Conservation (phyloP, 2,329 filamentous ascomycete genomes). For the Colletotrichum viniferum region DNA sequence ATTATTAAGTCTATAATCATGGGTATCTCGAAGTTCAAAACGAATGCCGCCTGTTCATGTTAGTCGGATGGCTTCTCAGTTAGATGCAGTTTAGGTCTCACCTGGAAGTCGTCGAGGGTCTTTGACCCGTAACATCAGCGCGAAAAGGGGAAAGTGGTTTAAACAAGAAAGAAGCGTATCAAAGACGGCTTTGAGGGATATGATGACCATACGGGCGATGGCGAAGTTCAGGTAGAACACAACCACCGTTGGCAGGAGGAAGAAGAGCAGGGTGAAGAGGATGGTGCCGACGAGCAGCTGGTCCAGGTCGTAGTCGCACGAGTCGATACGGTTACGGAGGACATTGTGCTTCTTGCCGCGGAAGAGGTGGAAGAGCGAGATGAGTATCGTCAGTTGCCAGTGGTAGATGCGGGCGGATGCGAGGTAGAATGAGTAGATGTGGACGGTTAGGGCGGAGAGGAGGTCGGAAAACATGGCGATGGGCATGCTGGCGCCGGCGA, state of each 20-base stretch:
- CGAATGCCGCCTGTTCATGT: conserved; percentile 71
- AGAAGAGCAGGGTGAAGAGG: conserved; percentile 93
- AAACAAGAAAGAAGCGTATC: conserved; percentile 92
- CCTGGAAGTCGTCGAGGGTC: conserved; percentile 89
- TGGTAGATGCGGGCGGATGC: conserved; percentile 97
- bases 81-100: conserved; percentile 34
- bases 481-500: conserved; percentile 95
- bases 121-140: conserved; percentile 93
- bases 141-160: conserved; percentile 97
- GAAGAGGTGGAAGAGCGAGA: conserved; percentile 98
- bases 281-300: conserved; percentile 96
- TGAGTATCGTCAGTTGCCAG: conserved; percentile 96
- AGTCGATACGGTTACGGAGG: conserved; percentile 95
- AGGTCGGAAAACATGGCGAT: conserved; percentile 95
- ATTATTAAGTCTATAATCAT: conserved; percentile 50
- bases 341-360: conserved; percentile 98
- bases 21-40: conserved; percentile 85
- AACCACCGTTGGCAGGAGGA: conserved; percentile 89
- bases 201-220: conserved; percentile 91
- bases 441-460: conserved; percentile 86
- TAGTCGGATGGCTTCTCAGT: conserved; percentile 51
- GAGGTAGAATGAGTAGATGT: conserved; percentile 98
- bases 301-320: conserved; percentile 97
- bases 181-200: conserved; percentile 86
- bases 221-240: conserved; percentile 99